These are phyloP conservation scores for Blastomyces parvus DNA, from an alignment of 2,329 filamentous ascomycete species.

Conservation along the genomic window DNA sequence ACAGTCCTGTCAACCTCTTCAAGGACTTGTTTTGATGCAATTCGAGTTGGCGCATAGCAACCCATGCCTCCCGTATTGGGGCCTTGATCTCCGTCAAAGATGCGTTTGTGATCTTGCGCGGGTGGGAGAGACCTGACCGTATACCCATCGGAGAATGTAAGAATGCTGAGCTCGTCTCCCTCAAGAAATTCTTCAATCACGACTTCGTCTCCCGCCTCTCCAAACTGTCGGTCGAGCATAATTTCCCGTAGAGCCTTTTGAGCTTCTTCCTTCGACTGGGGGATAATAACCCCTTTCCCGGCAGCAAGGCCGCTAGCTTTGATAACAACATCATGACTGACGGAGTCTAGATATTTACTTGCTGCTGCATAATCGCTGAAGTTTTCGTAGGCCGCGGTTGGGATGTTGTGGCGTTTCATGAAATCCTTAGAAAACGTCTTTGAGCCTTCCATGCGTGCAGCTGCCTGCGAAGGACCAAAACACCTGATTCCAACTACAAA, in stretches of 20 bases:
- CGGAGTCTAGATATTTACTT: conserved; percentile 59
- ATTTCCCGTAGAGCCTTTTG: conserved; percentile 73
- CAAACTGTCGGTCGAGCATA: conserved; percentile 83
- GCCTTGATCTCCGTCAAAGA: conserved; percentile 79
- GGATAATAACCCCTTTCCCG: conserved; percentile 92
- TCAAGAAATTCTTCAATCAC: conserved; percentile 91
- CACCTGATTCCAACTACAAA: conserved; percentile 57
- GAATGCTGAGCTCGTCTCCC: conserved; percentile 83
- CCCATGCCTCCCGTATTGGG: conserved; percentile 98
- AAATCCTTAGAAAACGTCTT: conserved; percentile 98
- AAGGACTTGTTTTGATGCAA: conserved; percentile 65
- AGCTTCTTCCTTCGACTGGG: conserved; percentile 70
- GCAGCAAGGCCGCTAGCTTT: conserved; percentile 88
- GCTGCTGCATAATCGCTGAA: conserved; percentile 70
- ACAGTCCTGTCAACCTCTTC: conserved; percentile 70
- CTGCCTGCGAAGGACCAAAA: conserved; percentile 77
- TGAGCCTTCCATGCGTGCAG: conserved; percentile 86
- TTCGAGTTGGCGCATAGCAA: conserved; percentile 84
- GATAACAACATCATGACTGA: conserved; percentile 72
- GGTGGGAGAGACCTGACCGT: conserved; percentile 75
- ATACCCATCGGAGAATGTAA: conserved; percentile 85
- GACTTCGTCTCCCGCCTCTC: conserved; percentile 75
- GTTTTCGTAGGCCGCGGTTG: conserved; percentile 84
- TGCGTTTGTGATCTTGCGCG: conserved; percentile 93
- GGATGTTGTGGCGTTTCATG: conserved; percentile 83